Conservation (phyloP, 371 early-diverging fungal species). For the Apophysomyces elegans region DNA sequence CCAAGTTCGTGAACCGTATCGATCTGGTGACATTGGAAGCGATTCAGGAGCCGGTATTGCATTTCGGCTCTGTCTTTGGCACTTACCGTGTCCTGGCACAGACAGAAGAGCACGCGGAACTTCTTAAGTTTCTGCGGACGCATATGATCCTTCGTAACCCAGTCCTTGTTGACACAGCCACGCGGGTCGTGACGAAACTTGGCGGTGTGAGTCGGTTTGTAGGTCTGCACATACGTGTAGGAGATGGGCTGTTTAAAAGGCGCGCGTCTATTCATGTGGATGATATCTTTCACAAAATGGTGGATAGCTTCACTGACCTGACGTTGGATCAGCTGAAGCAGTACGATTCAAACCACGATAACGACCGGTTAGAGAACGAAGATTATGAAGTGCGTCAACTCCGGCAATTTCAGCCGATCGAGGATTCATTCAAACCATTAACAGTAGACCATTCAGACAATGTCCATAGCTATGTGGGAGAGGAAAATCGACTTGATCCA, state of each 20-base stretch:
- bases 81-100: constrained; percentile 56
- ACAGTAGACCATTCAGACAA: constrained; percentile 38
- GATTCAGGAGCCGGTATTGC: constrained; percentile 47
- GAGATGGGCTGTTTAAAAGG: constrained; percentile 56
- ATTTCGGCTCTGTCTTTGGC: constrained; percentile 64
- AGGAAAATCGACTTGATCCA: constrained; percentile 17
- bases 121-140: constrained; percentile 42
- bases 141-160: constrained; percentile 59
- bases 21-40: constrained; percentile 46
- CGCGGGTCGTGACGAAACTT: constrained; percentile 42
- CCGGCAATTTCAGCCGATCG: constrained; percentile 21
- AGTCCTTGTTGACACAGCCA: constrained; percentile 43
- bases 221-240: constrained; percentile 60
- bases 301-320: constrained; percentile 44
- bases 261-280: constrained; percentile 49
- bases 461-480: constrained; percentile 32
- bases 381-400: constrained; percentile 49
- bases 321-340: constrained; percentile 31
- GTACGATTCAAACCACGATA: constrained; percentile 35
- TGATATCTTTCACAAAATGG: constrained; percentile 48
- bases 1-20: constrained; percentile 46
- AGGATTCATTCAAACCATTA: constrained; percentile 28
- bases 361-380: constrained; percentile 42
- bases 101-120: constrained; percentile 39
- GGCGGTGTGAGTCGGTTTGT: constrained; percentile 49